phyloP scores from a whole-genome alignment of 208 protist species.

The Herpetomonas tarakana region DNA sequence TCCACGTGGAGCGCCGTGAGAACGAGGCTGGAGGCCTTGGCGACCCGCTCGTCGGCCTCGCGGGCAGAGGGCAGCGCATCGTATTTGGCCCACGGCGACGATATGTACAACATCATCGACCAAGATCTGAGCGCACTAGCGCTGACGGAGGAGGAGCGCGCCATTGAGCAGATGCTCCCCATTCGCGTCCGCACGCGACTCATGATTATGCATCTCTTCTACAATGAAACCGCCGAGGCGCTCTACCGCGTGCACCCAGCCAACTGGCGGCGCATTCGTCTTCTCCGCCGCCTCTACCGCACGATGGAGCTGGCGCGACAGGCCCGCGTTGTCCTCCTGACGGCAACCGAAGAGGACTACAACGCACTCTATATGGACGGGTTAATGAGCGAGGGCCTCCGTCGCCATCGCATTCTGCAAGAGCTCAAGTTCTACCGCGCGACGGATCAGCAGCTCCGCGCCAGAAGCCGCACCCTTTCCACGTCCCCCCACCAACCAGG shows the following conservation, averaged over 20 bases:
- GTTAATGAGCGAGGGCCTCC: slow-evolving; percentile 21
- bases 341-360: slow-evolving; percentile 31
- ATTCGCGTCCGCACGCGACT: slow-evolving; percentile 10
- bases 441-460: neutral
- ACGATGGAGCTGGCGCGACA: slow-evolving; percentile 27
- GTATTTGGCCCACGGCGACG: neutral
- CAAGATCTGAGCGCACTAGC: neutral
- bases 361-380: slow-evolving; percentile 24
- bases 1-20: neutral
- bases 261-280: slow-evolving; percentile 25
- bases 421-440: slow-evolving; percentile 12
- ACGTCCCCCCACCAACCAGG: neutral
- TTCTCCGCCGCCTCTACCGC: slow-evolving; percentile 28
- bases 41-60: neutral
- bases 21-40: neutral
- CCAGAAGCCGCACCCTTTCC: neutral
- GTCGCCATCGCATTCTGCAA: slow-evolving; percentile 17
- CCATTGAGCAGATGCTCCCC: neutral
- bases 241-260: slow-evolving; percentile 23
- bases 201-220: slow-evolving; percentile 25
- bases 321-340: slow-evolving; percentile 29
- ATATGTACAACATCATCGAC: neutral
- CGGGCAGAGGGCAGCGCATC: neutral
- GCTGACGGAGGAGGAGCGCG: slow-evolving; percentile 6
- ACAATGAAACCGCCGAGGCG: slow-evolving; percentile 44